A percentile compares a stretch with the other conserved stretches of the same genome.
Conservation (phyloP, 192 early-diverging fungal genomes). For the Linnemannia elongata region DNA sequence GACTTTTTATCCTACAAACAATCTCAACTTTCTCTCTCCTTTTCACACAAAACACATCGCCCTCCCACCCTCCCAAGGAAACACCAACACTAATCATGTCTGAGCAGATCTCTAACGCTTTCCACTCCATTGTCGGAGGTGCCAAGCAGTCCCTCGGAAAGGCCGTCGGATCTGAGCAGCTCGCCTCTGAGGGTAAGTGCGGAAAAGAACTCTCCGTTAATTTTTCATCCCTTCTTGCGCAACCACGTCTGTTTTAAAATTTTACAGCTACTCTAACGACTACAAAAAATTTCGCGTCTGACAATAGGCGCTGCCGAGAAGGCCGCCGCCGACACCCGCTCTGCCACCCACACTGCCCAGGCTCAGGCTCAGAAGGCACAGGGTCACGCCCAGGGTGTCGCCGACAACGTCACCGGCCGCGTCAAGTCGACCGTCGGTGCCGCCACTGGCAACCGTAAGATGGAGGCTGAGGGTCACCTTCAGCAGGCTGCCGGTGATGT, state of each 20-base stretch:
- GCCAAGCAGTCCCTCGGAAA: constrained; percentile 36
- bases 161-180: constrained; percentile 35
- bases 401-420: constrained; percentile 27
- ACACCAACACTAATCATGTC: constrained; percentile 27
- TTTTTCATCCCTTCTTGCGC: background rate
- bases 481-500: constrained; percentile 24
- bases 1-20: background rate
- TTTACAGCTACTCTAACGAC: too few species aligned
- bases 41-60: background rate
- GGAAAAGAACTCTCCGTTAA: background rate
- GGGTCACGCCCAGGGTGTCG: constrained; percentile 21
- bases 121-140: constrained; percentile 20
- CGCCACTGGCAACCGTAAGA: constrained; percentile 21
- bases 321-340: constrained; percentile 27
- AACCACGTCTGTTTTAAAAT: background rate
- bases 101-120: constrained; percentile 26
- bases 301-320: constrained; percentile 32
- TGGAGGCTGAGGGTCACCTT: constrained; percentile 30
- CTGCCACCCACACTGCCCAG: background rate
- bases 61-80: background rate
- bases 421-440: constrained; percentile 28
- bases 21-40: background rate
- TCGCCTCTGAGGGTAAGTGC: constrained; percentile 27
- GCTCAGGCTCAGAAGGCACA: background rate
- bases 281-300: background rate